Base-by-base conservation (phyloP, 352 stramenopile species). In the Globisporangium cederbergense region DNA sequence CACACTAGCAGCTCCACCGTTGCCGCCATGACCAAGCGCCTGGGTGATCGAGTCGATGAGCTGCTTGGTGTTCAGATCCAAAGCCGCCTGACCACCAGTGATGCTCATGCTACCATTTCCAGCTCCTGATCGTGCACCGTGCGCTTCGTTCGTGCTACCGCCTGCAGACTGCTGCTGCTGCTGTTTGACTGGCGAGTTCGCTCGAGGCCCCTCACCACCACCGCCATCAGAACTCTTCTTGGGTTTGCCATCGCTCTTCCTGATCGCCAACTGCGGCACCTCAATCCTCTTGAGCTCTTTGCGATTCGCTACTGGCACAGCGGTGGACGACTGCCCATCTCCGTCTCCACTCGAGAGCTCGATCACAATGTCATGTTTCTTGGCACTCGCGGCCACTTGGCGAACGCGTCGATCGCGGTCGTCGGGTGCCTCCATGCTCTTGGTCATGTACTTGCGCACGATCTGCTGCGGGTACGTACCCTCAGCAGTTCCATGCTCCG, bases 391-490 rank as follows among this genome's bases (percentile, higher is more conserved):
- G 38, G 68, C 64, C 25, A 91, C 78, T 2, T 72, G 71, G 38
- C 87, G 77, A 4, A 90, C 45, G 10, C 83, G 74, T 10, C 71
- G 65, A 6, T 90, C 82, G 18, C 81, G 81, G 20, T 90, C 81
- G 45, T 92, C 78, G 2, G 74, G 70, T 3, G 70, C 65, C 70
- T 97, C 90, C 72, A 96, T 78, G n/a, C 81, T 86, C 64, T 91
- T 93, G 20, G 75, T 83, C 75, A 96, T 95, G 60, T 94, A 92
- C 56, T 89, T 95, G 11, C 86, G 83, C 55, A 97, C 70, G 14
- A 84, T 82, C 54, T 89, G 74, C 65, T 89, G 80, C 2, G 76
- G 69, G 55, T 93, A 95, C 16, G 71, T 70, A 0, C 75, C 71
- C 83, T 71, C 50, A 82, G 78, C 9, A 25, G 22, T 25, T 68